These are phyloP conservation scores for Xylaria sp. DNA, from an alignment of 2,329 filamentous ascomycete genomes.

Conservation along the genomic window DNA sequence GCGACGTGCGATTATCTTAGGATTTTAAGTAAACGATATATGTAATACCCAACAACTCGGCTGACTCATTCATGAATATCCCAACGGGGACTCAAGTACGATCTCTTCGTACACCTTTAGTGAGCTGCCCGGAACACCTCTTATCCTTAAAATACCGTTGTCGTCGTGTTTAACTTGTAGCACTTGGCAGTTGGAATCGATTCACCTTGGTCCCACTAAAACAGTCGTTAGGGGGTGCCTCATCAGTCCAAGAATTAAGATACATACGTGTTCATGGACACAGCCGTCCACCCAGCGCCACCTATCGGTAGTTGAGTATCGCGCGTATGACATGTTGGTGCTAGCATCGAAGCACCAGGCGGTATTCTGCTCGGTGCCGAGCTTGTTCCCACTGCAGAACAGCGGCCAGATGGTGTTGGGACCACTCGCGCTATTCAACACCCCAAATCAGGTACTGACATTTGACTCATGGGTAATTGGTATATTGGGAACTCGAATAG, in stretches of 20 bases:
- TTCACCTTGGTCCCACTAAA: slow-evolving; percentile 53
- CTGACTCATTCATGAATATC: too few relatives aligned
- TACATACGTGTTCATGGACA: slow-evolving; percentile 55
- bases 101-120: background rate
- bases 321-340: slow-evolving; percentile 56
- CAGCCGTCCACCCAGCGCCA: slow-evolving; percentile 56
- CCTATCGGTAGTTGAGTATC: slow-evolving; percentile 52
- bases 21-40: too few relatives aligned
- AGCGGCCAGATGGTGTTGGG: slow-evolving; percentile 53
- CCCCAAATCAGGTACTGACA: slow-evolving; percentile 4
- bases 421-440: slow-evolving; percentile 42
- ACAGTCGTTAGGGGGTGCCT: slow-evolving; percentile 27
- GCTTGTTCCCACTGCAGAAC: slow-evolving; percentile 53
- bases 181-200: slow-evolving; percentile 48
- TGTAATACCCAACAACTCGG: too few relatives aligned
- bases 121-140: background rate
- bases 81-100: too few relatives aligned
- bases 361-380: slow-evolving; percentile 51
- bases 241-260: slow-evolving; percentile 1
- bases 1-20: too few relatives aligned
- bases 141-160: slow-evolving; percentile 10
- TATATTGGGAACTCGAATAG: too few relatives aligned
- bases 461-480: background rate
- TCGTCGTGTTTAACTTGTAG: slow-evolving; percentile 42
- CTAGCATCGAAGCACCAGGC: slow-evolving; percentile 54